These are phyloP conservation scores for Ceratorhiza oryzae-sativae DNA, from an alignment of 1,284 basidiomycete species.

Conservation along the genomic window DNA sequence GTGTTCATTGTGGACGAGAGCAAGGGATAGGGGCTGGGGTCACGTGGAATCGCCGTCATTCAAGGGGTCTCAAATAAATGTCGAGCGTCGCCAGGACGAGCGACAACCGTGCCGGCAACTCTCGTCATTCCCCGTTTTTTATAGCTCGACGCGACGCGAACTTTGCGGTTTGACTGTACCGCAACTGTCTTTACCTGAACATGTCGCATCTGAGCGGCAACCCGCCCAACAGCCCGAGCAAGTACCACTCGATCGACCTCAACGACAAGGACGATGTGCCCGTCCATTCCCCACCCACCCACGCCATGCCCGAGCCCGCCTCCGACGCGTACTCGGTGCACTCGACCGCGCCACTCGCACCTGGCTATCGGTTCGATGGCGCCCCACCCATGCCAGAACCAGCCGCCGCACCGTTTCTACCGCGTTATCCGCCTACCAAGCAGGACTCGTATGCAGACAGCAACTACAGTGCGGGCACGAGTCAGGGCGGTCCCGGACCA, in stretches of 20 bases:
- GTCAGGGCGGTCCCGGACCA: conserved; percentile 2
- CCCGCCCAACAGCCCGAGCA: background rate
- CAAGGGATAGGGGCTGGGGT: background rate
- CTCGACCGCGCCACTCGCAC: conserved; percentile 27
- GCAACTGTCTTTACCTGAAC: conserved; percentile 6
- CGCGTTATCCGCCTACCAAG: conserved; percentile 31
- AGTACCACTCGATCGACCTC: conserved; percentile 42
- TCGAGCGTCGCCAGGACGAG: conserved; percentile 11
- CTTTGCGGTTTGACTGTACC: background rate
- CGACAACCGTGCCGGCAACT: conserved; percentile 21
- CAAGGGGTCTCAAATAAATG: background rate
- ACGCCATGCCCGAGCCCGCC: conserved; percentile 20
- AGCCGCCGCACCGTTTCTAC: background rate
- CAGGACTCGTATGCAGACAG: conserved; percentile 32
- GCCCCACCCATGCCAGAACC: conserved; percentile 17
- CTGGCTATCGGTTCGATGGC: conserved; percentile 28
- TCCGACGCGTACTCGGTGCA: conserved; percentile 25
- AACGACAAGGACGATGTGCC: conserved; percentile 31
- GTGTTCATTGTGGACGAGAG: background rate
- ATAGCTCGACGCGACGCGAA: background rate
- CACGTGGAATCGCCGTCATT: conserved; percentile 1
- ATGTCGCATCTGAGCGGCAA: conserved; percentile 25
- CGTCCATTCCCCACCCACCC: conserved; percentile 37
- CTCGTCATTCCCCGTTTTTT: background rate
- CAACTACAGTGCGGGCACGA: conserved; percentile 14